Conservation (phyloP, 2,329 filamentous ascomycete species). For the Ceratocystis destructans region DNA sequence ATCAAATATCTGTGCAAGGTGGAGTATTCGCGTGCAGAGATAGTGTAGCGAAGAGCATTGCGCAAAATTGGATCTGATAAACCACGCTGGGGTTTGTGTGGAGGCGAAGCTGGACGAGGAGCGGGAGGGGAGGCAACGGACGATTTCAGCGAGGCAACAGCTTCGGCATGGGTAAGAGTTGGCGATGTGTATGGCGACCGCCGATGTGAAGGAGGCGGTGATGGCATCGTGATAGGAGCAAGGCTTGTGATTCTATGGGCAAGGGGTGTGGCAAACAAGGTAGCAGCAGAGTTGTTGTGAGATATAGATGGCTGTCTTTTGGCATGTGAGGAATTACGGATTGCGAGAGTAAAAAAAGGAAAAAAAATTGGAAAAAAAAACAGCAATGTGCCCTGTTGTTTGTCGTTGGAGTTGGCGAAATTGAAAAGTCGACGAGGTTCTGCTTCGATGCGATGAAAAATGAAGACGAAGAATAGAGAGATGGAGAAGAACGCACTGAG, state of each 20-base stretch:
- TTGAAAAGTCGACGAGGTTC: no score
- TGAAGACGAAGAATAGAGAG: not conserved
- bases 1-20: slow-evolving; percentile 71
- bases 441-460: not conserved
- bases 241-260: not conserved
- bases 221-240: slow-evolving; percentile 2
- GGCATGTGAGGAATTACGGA: not conserved
- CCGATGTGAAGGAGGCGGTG: slow-evolving; percentile 9
- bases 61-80: slow-evolving; percentile 56
- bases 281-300: not conserved
- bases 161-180: slow-evolving; percentile 7
- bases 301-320: not conserved
- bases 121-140: not conserved
- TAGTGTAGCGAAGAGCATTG: slow-evolving; percentile 77
- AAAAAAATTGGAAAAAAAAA: not conserved
- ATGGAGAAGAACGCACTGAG: not conserved
- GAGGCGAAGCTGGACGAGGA: slow-evolving; percentile 7
- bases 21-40: slow-evolving; percentile 73
- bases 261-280: not conserved
- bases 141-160: slow-evolving; percentile 10
- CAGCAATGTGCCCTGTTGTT: no score
- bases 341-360: not conserved
- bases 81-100: slow-evolving; percentile 9
- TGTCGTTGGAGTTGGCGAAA: no score
- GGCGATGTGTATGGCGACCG: slow-evolving; percentile 8